Evolutionary conservation across 352 stramenopile genomes (phyloP).

Genomic region (Globisporangium cederbergense): DNA sequence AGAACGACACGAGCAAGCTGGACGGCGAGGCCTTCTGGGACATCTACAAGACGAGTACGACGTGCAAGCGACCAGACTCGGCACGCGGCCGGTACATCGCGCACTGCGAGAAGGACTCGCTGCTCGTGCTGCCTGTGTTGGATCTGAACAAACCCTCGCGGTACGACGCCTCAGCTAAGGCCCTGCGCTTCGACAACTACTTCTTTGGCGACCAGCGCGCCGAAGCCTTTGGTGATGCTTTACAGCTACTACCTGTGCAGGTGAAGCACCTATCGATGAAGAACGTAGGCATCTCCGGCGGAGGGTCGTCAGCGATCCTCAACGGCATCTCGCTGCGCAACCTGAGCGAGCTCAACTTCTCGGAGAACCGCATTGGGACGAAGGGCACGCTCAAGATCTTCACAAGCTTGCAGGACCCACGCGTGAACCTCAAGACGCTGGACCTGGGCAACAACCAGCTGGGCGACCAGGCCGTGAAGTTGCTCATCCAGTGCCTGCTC

Average conservation of each 20-base stretch:
- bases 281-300: conserved; percentile 59
- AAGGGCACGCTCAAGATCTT: conserved; percentile 60
- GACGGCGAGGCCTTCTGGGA: conserved; percentile 46
- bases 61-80: conserved; percentile 40
- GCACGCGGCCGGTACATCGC: conserved; percentile 58
- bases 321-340: conserved; percentile 44
- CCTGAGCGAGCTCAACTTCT: conserved; percentile 63
- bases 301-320: conserved; percentile 55
- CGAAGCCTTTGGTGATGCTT: conserved; percentile 52
- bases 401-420: conserved; percentile 45
- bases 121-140: conserved; percentile 66
- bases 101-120: conserved; percentile 46
- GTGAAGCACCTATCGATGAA: conserved; percentile 70
- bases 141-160: conserved; percentile 45
- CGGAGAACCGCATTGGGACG: conserved; percentile 55
- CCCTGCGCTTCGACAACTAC: conserved; percentile 67
- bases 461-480: conserved; percentile 53
- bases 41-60: conserved; percentile 47
- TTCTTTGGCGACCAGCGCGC: conserved; percentile 70
- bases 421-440: conserved; percentile 56
- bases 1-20: conserved; percentile 5
- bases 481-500: conserved; percentile 57
- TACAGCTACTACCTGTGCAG: conserved; percentile 50
- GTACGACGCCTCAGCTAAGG: conserved; percentile 38
- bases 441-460: conserved; percentile 72